Percentiles rank a stretch among this genome's conserved stretches.
Evolutionary conservation across 352 stramenopile species (phyloP).

Genomic region (Phytopythium boreale): DNA sequence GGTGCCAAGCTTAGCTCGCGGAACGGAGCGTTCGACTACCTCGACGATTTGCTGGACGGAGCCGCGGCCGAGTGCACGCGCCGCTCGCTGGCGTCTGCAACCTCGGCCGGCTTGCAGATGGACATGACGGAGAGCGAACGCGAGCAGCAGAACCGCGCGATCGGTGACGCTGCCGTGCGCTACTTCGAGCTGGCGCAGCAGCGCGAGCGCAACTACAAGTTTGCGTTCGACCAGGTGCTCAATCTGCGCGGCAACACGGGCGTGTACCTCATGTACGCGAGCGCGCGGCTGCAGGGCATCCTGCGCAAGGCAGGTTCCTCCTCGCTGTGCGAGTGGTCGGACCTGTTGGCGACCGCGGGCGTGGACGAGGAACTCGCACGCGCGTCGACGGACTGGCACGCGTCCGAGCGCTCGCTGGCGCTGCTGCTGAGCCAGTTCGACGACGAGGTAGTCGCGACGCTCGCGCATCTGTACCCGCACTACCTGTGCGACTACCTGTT

Average conservation of each 20-base stretch:
- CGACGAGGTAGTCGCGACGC: constrained; percentile 55
- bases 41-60: constrained; percentile 71
- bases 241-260: constrained; percentile 83
- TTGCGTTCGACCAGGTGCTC: constrained; percentile 77
- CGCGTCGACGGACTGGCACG: constrained; percentile 57
- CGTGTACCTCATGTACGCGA: constrained; percentile 84
- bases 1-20: constrained; percentile 80
- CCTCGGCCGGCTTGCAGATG: constrained; percentile 19
- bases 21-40: constrained; percentile 76
- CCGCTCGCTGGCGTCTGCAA: constrained; percentile 45
- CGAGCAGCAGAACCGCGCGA: constrained; percentile 38
- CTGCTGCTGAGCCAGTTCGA: constrained; percentile 78
- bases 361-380: constrained; percentile 30
- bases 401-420: constrained; percentile 62
- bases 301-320: constrained; percentile 37
- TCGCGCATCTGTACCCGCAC: constrained; percentile 67
- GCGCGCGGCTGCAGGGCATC: constrained; percentile 69
- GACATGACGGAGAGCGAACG: constrained; percentile 22
- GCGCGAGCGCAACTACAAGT: constrained; percentile 85
- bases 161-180: constrained; percentile 73
- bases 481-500: constrained; percentile 84
- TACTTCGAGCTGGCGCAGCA: constrained; percentile 86
- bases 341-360: constrained; percentile 22
- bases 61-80: constrained; percentile 57
- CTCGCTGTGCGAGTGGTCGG: constrained; percentile 18